Conservation (phyloP, 1,284 basidiomycete species). For the Vanrija pseudolonga region DNA sequence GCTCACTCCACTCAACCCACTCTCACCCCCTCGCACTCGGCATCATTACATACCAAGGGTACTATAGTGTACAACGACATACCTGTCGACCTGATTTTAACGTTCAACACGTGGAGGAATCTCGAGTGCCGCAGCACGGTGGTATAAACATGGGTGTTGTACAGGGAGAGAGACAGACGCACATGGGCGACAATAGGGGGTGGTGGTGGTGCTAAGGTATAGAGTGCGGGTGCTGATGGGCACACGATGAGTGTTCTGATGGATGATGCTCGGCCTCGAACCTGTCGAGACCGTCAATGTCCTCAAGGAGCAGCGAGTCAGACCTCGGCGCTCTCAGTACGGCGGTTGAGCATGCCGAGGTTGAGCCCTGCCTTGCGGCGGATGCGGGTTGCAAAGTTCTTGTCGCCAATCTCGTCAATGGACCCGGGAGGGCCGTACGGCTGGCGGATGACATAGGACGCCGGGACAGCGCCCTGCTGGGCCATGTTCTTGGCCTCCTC, state of each 20-base stretch:
- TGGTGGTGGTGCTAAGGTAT: too few species aligned
- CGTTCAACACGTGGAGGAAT: too few species aligned
- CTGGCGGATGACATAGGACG: slow-evolving; percentile 60
- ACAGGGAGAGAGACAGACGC: not conserved
- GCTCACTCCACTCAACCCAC: too few species aligned
- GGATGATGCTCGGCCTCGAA: not conserved
- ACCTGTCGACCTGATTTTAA: too few species aligned
- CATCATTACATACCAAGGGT: too few species aligned
- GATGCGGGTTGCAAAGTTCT: slow-evolving; percentile 66
- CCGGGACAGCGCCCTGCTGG: not conserved
- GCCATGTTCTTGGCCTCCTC: not conserved
- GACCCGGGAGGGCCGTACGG: slow-evolving; percentile 80
- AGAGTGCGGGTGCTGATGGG: not conserved
- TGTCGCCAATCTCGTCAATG: slow-evolving; percentile 76
- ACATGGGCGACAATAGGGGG: too few species aligned
- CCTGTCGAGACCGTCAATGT: not conserved
- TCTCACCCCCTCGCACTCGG: too few species aligned
- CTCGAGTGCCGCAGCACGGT: too few species aligned
- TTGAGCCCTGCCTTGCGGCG: slow-evolving; percentile 30
- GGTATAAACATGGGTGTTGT: not conserved
- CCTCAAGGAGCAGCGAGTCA: not conserved
- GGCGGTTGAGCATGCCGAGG: slow-evolving; percentile 33
- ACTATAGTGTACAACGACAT: too few species aligned
- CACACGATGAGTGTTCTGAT: not conserved
- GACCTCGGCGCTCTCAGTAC: slow-evolving; percentile 14